Evolutionary conservation across 352 stramenopile genomes (phyloP), one percentile per base, ranked within the genome.

Genomic region (Aphanomyces euteiches): DNA sequence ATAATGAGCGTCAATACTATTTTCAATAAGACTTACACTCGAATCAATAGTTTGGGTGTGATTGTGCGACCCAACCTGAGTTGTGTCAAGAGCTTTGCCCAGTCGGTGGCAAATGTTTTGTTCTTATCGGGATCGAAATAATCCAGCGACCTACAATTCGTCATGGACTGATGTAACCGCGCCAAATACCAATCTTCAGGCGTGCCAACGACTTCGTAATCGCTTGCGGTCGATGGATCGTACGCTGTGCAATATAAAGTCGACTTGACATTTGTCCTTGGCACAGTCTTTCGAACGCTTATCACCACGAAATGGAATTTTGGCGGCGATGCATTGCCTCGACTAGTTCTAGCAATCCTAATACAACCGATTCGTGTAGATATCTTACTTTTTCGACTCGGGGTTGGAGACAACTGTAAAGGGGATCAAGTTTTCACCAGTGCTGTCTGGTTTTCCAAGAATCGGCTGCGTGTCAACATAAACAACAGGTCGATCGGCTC

Each of bases 201-300:
- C 40, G 78, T 88, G 3, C 87, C 85, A 57, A 88, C 78, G 0
- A 93, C 83, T 0, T 82, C 72, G 72, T 92, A 95, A 67, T 95
- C 87, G 12, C 79, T 90, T 1, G 87, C 85, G 0, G 85, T 93
- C 34, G 88, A 77, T 10, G 87, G 87, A 34, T 95, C 85, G 69
- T 95, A 95, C 4, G 87, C 87, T 4, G 87, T 95, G 69, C 85
- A 95, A 50, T 95, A 95, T 3, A 95, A 60, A 47, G 77, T 50
- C 7, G 74, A 15, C 7, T 54, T 63, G 4, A 79, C 66, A n/a
- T 67, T 71, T 73, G 47, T 63, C 64, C 37, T 54, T 0, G 81
- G 77, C 1, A 83, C 73, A 2, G 84, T 81, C 73, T 77, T 83
- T 1, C 84, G 82, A 13, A 90, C 84, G 34, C 74, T 94, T 13